These are phyloP conservation scores for Suillus occidentalis DNA, from an alignment of 768 basidiomycete genomes.

Conservation along the genomic window DNA sequence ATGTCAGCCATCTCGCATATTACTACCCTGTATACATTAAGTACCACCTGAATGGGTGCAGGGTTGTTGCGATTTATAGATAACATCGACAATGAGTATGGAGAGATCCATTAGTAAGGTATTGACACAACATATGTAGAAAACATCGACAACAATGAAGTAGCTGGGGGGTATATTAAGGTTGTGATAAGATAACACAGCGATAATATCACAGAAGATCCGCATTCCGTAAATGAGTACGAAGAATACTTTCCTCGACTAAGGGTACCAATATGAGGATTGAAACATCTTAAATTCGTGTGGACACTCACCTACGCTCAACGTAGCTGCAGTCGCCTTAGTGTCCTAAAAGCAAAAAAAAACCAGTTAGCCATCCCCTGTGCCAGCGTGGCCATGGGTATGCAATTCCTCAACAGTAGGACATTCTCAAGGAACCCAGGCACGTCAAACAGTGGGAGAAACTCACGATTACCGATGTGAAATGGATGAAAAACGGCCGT, in stretches of 20 bases:
- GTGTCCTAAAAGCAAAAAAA: slow-evolving; percentile 54
- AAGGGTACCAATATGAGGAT: slow-evolving; percentile 10
- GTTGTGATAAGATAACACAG: slow-evolving; percentile 6
- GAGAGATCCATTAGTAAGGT: background rate
- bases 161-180: background rate
- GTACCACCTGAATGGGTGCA: background rate
- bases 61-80: background rate
- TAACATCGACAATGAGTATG: background rate
- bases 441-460: slow-evolving; percentile 8
- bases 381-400: background rate
- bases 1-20: background rate
- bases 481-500: slow-evolving; percentile 69
- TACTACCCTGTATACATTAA: background rate
- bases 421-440: slow-evolving; percentile 7
- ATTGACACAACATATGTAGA: background rate
- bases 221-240: slow-evolving; percentile 66
- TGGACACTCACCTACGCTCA: slow-evolving; percentile 56
- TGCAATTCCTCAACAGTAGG: background rate
- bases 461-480: slow-evolving; percentile 78
- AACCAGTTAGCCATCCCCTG: slow-evolving; percentile 11
- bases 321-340: slow-evolving; percentile 67
- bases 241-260: slow-evolving; percentile 75
- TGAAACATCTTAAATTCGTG: background rate
- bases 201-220: slow-evolving; percentile 57
- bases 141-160: background rate